Base-by-base conservation (phyloP, 768 basidiomycete genomes). In the Phylloporus arenicola region DNA sequence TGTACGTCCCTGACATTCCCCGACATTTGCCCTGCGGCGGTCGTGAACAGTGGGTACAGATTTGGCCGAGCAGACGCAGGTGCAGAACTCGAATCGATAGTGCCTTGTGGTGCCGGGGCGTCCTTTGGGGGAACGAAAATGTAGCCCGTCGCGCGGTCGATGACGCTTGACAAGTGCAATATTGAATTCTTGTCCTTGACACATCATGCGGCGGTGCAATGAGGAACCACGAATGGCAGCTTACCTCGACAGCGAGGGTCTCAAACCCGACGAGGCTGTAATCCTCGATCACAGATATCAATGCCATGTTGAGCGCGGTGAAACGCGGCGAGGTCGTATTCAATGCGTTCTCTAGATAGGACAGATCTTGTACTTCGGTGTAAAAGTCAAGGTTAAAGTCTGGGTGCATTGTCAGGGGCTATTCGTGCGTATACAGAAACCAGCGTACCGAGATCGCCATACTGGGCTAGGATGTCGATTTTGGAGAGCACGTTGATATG, bases 381-480 rank as follows among this genome's bases (percentile, higher is more conserved):
- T 98, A 98, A 67, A 89, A 99, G 57, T 92, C 90, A 25, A 99
- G 84, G 62, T 95, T 96, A 75, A 99, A 98, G 39, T 95, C 95
- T 96, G 58, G 33, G 7, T 24, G 6, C 25, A 29, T 17, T 3
- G 22, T 65, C 12, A 52, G 45, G 9, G 19, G 12, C n/a, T 1
- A n/a, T 20, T 46, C 17, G 45, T 31, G 22, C 34, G 27, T n/a
- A 30, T 13, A 30, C 14, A 16, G 40, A 41, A 16, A 43, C n/a
- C 4, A 64, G 11, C 79, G 41, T 59, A 94, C 94, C 90, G 38
- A 98, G 76, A 53, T 95, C 91, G 11, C 96, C 96, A 54, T 95
- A 94, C 56, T 86, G 82, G 16, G 79, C 74, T 16, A 99, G 73
- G n/a, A 97, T 72, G 69, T 99, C 96, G 48, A 98, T 77, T 69